Conservation (phyloP, 306 rosid genomes). For the Ormosia emarginata region DNA sequence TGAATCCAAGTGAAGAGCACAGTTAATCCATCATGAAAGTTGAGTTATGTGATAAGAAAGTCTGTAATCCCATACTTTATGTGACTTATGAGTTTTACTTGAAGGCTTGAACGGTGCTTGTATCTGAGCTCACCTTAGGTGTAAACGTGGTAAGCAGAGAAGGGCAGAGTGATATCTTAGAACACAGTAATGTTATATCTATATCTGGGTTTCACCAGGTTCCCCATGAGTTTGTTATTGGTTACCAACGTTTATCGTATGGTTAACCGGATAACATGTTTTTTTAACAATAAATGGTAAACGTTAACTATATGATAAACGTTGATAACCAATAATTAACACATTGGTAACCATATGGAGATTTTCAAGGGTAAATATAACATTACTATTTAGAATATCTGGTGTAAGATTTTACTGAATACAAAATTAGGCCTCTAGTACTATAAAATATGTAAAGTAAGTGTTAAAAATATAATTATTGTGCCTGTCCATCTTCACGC, state of each 20-base stretch:
- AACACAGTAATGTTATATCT: no score
- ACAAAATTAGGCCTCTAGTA: neutral
- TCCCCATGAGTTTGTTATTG: neutral
- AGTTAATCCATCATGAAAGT: neutral
- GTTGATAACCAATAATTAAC: neutral
- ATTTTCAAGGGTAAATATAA: neutral
- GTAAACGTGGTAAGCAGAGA: neutral
- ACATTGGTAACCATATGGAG: neutral
- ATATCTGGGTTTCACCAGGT: neutral
- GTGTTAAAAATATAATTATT: neutral
- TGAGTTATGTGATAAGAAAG: neutral
- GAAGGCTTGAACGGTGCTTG: neutral
- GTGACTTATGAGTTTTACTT: neutral
- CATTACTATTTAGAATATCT: neutral
- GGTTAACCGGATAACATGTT: neutral
- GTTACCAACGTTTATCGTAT: neutral
- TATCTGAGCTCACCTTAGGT: neutral
- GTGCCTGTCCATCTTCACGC: neutral
- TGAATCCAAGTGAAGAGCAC: neutral
- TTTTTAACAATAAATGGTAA: no score
- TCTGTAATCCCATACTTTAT: neutral
- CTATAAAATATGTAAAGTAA: neutral
- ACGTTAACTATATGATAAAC: neutral
- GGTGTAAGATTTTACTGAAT: neutral
- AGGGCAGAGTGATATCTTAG: neutral